Evolutionary conservation across 768 basidiomycete genomes (phyloP).

Genomic region (Mycena albidolilacea): DNA sequence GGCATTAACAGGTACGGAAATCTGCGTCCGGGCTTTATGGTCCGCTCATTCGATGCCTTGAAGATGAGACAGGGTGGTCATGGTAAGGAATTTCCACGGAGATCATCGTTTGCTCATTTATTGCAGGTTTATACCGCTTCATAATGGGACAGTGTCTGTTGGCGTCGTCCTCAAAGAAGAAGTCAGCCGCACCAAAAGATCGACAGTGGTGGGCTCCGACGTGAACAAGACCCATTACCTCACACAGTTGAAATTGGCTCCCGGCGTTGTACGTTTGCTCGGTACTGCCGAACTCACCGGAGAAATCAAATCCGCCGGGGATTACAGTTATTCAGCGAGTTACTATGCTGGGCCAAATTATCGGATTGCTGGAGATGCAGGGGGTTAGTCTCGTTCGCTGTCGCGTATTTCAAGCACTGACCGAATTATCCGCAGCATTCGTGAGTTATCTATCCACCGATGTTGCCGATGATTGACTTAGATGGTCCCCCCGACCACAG

Average conservation of each 20-base stretch:
- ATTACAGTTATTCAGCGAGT: conserved; percentile 54
- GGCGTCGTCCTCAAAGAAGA: conserved; percentile 65
- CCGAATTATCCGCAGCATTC: background rate
- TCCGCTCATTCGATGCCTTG: background rate
- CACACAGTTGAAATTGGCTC: conserved; percentile 45
- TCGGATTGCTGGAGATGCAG: conserved; percentile 52
- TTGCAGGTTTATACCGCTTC: conserved; percentile 60
- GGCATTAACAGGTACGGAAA: conserved; percentile 62
- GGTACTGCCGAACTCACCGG: conserved; percentile 42
- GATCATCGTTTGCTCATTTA: too few relatives aligned
- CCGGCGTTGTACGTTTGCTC: conserved; percentile 44
- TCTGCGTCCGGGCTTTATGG: background rate
- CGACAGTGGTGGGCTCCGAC: conserved; percentile 30
- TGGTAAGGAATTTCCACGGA: conserved; percentile 48
- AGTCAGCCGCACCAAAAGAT: conserved; percentile 50
- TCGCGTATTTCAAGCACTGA: background rate
- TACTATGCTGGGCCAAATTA: conserved; percentile 50
- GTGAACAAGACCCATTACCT: conserved; percentile 47
- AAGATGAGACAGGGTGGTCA: conserved; percentile 69
- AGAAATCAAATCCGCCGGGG: conserved; percentile 48
- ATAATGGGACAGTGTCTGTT: conserved; percentile 64
- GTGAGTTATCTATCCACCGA: background rate
- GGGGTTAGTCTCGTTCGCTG: conserved; percentile 36
- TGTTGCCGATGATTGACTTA: conserved; percentile 53
- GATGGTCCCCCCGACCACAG: background rate